Evolutionary conservation across 1,139 yeast genomes (phyloP).

Genomic region (Kodamaea sp.): DNA sequence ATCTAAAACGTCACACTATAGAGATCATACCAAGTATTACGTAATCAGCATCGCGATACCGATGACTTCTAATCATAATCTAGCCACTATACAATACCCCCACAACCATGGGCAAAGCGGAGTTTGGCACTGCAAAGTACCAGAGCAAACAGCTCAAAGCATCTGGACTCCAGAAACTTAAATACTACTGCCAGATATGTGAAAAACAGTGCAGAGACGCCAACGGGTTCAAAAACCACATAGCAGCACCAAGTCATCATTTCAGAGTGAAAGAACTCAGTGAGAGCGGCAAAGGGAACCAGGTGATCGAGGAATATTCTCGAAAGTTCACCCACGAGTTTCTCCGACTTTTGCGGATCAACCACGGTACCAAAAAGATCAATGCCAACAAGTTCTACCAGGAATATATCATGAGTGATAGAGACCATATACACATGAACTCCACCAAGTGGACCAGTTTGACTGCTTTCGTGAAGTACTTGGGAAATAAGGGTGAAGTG

Average conservation of each 20-base stretch:
- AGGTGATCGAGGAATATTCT: constrained; percentile 62
- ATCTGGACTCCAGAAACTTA: constrained; percentile 80
- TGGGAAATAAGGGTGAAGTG: constrained; percentile 63
- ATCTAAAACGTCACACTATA: too few species aligned
- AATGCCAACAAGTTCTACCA: constrained; percentile 88
- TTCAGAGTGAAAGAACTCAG: constrained; percentile 44
- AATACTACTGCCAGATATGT: constrained; percentile 90
- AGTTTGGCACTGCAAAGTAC: constrained; percentile 80
- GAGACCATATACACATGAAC: constrained; percentile 86
- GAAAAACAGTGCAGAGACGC: constrained; percentile 93
- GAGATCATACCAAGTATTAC: too few species aligned
- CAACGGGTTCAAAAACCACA: constrained; percentile 90
- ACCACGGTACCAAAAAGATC: constrained; percentile 81
- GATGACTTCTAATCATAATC: too few species aligned
- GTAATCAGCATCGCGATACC: too few species aligned
- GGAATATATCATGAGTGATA: constrained; percentile 73
- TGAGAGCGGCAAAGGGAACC: constrained; percentile 39
- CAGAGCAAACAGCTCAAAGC: constrained; percentile 78
- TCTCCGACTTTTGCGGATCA: constrained; percentile 56
- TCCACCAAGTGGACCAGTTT: constrained; percentile 80
- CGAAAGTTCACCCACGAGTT: constrained; percentile 64
- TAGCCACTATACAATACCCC: too few species aligned
- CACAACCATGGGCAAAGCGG: constrained; percentile 56
- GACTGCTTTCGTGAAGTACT: constrained; percentile 65
- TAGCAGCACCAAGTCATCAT: constrained; percentile 73